Evolutionary conservation across 164 flowering plant genomes (phyloP).

Genomic region (Berberis vulgaris): DNA sequence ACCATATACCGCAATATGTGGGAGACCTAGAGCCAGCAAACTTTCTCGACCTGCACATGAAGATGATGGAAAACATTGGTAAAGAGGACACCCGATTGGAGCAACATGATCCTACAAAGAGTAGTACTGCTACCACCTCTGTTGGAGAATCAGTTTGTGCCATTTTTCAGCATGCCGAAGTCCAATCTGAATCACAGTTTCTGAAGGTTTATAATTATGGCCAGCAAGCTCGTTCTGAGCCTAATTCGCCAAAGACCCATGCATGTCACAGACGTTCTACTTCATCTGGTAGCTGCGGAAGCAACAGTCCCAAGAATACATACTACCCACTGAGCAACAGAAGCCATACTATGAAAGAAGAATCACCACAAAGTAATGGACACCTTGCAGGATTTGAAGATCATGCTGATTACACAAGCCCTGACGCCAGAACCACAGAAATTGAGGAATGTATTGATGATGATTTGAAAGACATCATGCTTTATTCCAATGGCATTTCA

Average conservation of each 20-base stretch:
- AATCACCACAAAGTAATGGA: constrained; percentile 15
- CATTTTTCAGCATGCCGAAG: constrained; percentile 19
- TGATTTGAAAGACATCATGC: constrained; percentile 29
- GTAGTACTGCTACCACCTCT: constrained; percentile 36
- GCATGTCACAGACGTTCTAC: constrained; percentile 20
- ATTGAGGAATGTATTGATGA: constrained; percentile 29
- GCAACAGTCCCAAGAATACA: constrained; percentile 13
- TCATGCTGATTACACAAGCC: constrained; percentile 19
- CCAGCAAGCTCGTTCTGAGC: constrained; percentile 15
- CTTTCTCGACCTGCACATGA: background rate
- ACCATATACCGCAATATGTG: constrained; percentile 4
- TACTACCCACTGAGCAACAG: constrained; percentile 17
- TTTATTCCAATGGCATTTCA: constrained; percentile 25
- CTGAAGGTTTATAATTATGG: constrained; percentile 7
- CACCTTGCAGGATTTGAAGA: constrained; percentile 22
- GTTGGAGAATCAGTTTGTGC: constrained; percentile 26
- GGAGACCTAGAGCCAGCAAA: constrained; percentile 12
- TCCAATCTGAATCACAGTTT: constrained; percentile 9
- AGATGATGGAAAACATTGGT: constrained; percentile 7
- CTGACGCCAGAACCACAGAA: constrained; percentile 16
- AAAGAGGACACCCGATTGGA: constrained; percentile 13
- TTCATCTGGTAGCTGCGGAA: constrained; percentile 22
- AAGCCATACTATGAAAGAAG: constrained; percentile 9
- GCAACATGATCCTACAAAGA: constrained; percentile 30
- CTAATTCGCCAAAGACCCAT: constrained; percentile 4